These are phyloP conservation scores for Cerrena zonata DNA, from an alignment of 1,284 basidiomycete genomes.

Conservation along the genomic window DNA sequence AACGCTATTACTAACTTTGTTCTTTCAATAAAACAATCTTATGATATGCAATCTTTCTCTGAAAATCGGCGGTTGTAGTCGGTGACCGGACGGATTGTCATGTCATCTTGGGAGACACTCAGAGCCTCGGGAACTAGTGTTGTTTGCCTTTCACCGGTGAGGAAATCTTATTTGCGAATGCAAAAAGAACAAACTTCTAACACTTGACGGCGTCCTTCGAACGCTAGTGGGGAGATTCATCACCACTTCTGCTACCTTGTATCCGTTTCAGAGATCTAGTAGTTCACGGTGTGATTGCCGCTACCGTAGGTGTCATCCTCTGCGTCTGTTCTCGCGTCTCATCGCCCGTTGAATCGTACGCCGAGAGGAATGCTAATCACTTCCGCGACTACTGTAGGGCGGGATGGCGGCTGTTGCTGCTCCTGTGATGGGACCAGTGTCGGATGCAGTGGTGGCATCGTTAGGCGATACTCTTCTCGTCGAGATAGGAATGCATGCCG, in stretches of 20 bases:
- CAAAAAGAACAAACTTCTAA: too few relatives aligned
- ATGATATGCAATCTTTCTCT: not conserved
- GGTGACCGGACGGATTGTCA: conserved; percentile 60
- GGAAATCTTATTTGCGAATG: too few relatives aligned
- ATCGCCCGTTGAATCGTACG: not conserved
- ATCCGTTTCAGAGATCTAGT: conserved; percentile 60
- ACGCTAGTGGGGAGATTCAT: conserved; percentile 58
- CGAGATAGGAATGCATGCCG: conserved; percentile 47
- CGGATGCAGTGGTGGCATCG: conserved; percentile 44
- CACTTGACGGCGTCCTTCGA: not conserved
- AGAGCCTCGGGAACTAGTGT: conserved; percentile 55
- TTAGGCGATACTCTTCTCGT: conserved; percentile 54
- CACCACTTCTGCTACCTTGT: conserved; percentile 57
- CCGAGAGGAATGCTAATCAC: too few relatives aligned
- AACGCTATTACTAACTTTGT: conserved; percentile 1
- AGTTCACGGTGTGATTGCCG: conserved; percentile 55
- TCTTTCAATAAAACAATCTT: too few relatives aligned
- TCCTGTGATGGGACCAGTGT: conserved; percentile 51
- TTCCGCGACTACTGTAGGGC: conserved; percentile 43
- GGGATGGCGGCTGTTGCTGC: conserved; percentile 52
- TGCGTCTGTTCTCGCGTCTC: not conserved
- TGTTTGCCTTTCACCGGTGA: conserved; percentile 56
- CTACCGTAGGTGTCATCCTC: conserved; percentile 40
- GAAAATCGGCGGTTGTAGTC: conserved; percentile 33
- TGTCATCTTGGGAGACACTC: conserved; percentile 59